Evolutionary conservation across 768 basidiomycete species (phyloP).

Genomic region (Suillus occidentalis): DNA sequence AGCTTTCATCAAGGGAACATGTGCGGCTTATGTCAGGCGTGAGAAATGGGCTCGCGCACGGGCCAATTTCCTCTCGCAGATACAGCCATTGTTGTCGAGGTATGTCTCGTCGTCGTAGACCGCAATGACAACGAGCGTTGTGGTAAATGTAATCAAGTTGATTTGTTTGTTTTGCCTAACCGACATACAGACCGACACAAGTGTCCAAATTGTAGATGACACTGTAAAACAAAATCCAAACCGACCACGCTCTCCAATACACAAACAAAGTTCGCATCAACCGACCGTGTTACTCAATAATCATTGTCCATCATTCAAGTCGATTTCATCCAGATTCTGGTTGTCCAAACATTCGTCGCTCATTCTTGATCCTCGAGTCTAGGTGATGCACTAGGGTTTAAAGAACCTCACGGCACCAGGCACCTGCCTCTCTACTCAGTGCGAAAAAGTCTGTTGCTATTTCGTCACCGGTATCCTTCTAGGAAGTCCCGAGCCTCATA

Average conservation of each 20-base stretch:
- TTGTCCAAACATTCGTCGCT: background rate
- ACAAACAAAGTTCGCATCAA: slow-evolving; percentile 33
- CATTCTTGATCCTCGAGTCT: background rate
- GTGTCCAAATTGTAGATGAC: slow-evolving; percentile 74
- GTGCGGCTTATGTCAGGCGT: slow-evolving; percentile 56
- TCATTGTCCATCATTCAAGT: background rate
- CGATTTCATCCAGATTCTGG: background rate
- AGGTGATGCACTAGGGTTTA: background rate
- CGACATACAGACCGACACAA: slow-evolving; percentile 61
- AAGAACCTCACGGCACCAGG: slow-evolving; percentile 1
- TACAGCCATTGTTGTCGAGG: slow-evolving; percentile 20
- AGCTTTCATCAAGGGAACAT: slow-evolving; percentile 36
- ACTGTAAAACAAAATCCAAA: slow-evolving; percentile 69
- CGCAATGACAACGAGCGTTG: slow-evolving; percentile 31
- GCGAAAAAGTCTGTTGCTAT: slow-evolving; percentile 1
- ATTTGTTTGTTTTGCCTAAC: slow-evolving; percentile 51
- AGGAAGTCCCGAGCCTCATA: background rate
- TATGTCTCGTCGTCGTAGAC: slow-evolving; percentile 25
- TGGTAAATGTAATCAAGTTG: slow-evolving; percentile 31
- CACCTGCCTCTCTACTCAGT: background rate
- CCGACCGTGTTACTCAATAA: slow-evolving; percentile 1
- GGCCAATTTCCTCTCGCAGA: slow-evolving; percentile 41
- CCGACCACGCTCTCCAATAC: slow-evolving; percentile 42
- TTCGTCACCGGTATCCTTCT: background rate
- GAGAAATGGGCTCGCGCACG: slow-evolving; percentile 52